Evolutionary conservation across 192 early-diverging fungal genomes (phyloP).

Genomic region (Backusella parvicylindrica): DNA sequence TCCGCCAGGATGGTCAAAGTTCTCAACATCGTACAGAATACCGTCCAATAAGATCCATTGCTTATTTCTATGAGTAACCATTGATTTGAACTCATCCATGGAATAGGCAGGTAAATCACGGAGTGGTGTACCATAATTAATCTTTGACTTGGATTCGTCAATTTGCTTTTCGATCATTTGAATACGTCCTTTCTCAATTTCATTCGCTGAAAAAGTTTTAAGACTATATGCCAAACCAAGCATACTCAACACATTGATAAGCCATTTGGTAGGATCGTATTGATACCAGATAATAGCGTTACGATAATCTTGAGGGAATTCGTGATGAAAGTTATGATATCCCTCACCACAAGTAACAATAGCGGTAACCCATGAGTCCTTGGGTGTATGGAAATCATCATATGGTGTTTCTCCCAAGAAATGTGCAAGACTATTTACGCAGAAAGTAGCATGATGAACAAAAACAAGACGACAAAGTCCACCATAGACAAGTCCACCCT

Average conservation of each 20-base stretch:
- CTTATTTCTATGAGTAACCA: constrained; percentile 63
- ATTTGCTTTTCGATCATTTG: constrained; percentile 80
- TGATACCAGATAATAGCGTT: constrained; percentile 77
- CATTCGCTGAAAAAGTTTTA: constrained; percentile 73
- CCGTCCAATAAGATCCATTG: constrained; percentile 82
- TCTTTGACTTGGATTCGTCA: constrained; percentile 47
- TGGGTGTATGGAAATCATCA: constrained; percentile 79
- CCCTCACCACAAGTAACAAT: constrained; percentile 82
- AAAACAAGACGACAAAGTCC: constrained; percentile 68
- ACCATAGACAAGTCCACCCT: constrained; percentile 38
- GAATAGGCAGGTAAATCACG: constrained; percentile 65
- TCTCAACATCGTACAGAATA: constrained; percentile 73
- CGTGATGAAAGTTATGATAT: constrained; percentile 87
- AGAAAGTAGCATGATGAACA: constrained; percentile 87
- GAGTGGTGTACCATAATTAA: constrained; percentile 73
- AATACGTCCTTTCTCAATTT: constrained; percentile 72
- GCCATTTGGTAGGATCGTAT: constrained; percentile 85
- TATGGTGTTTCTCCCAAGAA: constrained; percentile 68
- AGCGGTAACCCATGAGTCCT: constrained; percentile 78
- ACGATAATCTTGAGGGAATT: constrained; percentile 84
- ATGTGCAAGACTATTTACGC: constrained; percentile 82
- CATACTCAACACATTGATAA: constrained; percentile 53
- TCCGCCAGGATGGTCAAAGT: constrained; percentile 91
- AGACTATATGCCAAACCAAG: constrained; percentile 66
- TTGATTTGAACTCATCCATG: constrained; percentile 54